A percentile compares a stretch with the other conserved stretches of the same genome.
phyloP scores from a whole-genome alignment of 768 basidiomycete species.

The Lentinula sp. region DNA sequence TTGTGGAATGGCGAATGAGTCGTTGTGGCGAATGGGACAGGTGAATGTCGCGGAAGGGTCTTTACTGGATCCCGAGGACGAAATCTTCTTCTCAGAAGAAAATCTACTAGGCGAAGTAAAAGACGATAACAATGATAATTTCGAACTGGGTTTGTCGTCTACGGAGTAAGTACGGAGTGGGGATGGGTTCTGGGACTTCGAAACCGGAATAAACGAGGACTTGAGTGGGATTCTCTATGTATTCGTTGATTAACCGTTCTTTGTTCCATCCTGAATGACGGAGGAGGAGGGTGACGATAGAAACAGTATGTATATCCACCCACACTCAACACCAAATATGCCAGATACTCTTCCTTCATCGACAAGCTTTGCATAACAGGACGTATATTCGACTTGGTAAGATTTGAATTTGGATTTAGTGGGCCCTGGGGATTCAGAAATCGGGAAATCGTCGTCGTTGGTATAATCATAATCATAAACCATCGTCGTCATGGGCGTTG shows the following conservation, averaged over 20 bases:
- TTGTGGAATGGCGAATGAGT: too few relatives aligned
- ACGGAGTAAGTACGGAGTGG: conserved; percentile 6
- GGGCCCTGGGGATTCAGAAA: conserved; percentile 22
- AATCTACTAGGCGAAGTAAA: conserved; percentile 20
- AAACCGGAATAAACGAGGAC: conserved; percentile 71
- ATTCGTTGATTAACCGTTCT: conserved; percentile 92
- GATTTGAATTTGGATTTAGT: conserved; percentile 55
- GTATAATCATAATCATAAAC: too few relatives aligned
- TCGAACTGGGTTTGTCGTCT: conserved; percentile 19
- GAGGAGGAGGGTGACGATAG: conserved; percentile 63
- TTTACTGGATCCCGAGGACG: not conserved
- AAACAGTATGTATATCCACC: conserved; percentile 23
- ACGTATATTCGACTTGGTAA: conserved; percentile 84
- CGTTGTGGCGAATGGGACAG: too few relatives aligned
- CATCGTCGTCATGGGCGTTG: too few relatives aligned
- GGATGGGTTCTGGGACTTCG: conserved; percentile 35
- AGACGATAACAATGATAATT: conserved; percentile 23
- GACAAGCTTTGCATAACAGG: conserved; percentile 61
- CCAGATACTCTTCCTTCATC: conserved; percentile 77
- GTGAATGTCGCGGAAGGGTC: conserved; percentile 37
- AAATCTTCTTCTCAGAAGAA: conserved; percentile 20
- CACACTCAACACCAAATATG: conserved; percentile 84
- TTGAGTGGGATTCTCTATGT: conserved; percentile 83
- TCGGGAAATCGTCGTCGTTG: conserved; percentile 45
- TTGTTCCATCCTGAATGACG: conserved; percentile 92